phyloP scores from a whole-genome alignment of 768 basidiomycete species.

The Lactarius indigo region DNA sequence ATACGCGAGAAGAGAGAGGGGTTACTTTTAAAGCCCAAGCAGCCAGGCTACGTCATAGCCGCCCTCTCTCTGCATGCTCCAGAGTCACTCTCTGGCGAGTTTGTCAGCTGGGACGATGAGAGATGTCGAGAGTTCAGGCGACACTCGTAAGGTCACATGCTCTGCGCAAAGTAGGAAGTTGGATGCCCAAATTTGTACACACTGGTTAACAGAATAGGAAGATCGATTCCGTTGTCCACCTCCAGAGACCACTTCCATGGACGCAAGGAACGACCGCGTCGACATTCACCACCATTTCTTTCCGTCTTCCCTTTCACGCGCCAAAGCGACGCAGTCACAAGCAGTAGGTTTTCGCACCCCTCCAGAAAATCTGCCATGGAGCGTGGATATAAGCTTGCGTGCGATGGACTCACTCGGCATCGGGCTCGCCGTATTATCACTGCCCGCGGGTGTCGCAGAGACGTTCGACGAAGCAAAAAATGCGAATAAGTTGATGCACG shows the following conservation, averaged over 20 bases:
- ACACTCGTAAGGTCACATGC: slow-evolving; percentile 16
- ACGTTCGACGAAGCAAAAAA: slow-evolving; percentile 38
- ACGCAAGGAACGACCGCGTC: slow-evolving; percentile 31
- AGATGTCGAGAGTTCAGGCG: slow-evolving; percentile 56
- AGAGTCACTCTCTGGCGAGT: slow-evolving; percentile 64
- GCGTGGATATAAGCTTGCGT: slow-evolving; percentile 50
- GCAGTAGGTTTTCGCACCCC: slow-evolving; percentile 62
- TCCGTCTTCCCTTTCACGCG: slow-evolving; percentile 39
- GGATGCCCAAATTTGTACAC: slow-evolving; percentile 20
- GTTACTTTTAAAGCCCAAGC: slow-evolving; percentile 71
- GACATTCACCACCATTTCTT: slow-evolving; percentile 83
- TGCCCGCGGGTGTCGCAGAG: slow-evolving; percentile 51
- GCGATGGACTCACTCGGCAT: slow-evolving; percentile 60
- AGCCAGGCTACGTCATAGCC: slow-evolving; percentile 76
- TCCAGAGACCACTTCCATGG: background rate
- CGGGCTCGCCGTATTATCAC: slow-evolving; percentile 60
- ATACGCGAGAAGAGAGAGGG: slow-evolving; percentile 55
- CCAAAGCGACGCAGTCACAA: slow-evolving; percentile 44
- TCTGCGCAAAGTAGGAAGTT: slow-evolving; percentile 10
- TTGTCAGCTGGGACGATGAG: slow-evolving; percentile 76
- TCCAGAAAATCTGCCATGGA: slow-evolving; percentile 63
- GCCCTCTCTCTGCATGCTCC: slow-evolving; percentile 65
- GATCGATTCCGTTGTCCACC: background rate
- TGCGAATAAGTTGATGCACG: slow-evolving; percentile 46
- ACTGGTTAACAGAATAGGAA: background rate